Conservation (phyloP, 2,329 filamentous ascomycete genomes). For the Aplosporella prunicola region DNA sequence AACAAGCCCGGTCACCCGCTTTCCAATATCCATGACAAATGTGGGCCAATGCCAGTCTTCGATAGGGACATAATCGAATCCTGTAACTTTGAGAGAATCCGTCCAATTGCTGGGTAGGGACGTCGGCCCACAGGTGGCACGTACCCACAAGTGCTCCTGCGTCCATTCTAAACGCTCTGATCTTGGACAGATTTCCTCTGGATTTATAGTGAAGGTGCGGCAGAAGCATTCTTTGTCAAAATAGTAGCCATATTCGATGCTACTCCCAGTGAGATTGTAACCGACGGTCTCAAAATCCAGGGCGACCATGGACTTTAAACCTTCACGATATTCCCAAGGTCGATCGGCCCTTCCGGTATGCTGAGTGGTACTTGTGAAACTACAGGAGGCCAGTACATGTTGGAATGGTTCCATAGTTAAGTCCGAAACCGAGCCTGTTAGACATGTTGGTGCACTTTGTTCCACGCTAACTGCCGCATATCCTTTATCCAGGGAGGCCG, state of each 20-base stretch:
- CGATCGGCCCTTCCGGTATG: slow-evolving; percentile 24
- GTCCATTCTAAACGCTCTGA: slow-evolving; percentile 17
- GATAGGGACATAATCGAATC: slow-evolving; percentile 20
- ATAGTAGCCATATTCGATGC: slow-evolving; percentile 18
- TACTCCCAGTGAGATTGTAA: slow-evolving; percentile 19
- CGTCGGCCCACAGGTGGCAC: slow-evolving; percentile 22
- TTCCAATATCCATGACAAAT: slow-evolving; percentile 18
- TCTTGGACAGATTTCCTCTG: slow-evolving; percentile 15
- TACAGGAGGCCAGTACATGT: slow-evolving; percentile 22
- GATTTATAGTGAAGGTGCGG: slow-evolving; percentile 15
- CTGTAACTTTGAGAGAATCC: slow-evolving; percentile 19
- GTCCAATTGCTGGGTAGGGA: slow-evolving; percentile 20
- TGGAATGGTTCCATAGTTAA: slow-evolving; percentile 20
- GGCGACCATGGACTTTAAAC: slow-evolving; percentile 19
- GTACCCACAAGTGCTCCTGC: slow-evolving; percentile 23
- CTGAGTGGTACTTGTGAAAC: slow-evolving; percentile 19
- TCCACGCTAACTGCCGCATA: slow-evolving; percentile 18
- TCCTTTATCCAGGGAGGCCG: slow-evolving; percentile 19
- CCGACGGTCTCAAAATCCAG: slow-evolving; percentile 26
- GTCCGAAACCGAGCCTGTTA: slow-evolving; percentile 16
- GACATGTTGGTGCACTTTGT: slow-evolving; percentile 22
- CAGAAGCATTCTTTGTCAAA: slow-evolving; percentile 28
- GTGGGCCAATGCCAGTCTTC: slow-evolving; percentile 23
- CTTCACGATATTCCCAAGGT: slow-evolving; percentile 25
- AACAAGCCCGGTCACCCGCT: slow-evolving; percentile 14